A percentile compares a stretch with the other conserved stretches of the same genome.
These are phyloP conservation scores for Acacia concinna DNA, from an alignment of 331 rosid genomes.

Conservation along the genomic window DNA sequence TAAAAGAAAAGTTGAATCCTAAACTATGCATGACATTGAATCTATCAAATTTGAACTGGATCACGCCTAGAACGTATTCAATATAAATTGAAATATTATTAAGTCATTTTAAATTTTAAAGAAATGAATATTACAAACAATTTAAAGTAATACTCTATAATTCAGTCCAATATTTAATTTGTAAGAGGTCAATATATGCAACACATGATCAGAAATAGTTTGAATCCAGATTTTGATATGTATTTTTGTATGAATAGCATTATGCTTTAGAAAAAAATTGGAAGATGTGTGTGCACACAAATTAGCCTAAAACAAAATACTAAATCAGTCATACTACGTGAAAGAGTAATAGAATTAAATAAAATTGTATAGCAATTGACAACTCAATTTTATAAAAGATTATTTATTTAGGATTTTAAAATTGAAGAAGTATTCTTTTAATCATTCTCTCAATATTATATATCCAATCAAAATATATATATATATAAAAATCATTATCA, in stretches of 20 bases:
- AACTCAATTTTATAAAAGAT: too few species aligned
- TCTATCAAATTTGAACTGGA: not conserved
- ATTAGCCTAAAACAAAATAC: not conserved
- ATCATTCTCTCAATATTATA: too few species aligned
- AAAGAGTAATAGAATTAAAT: too few species aligned
- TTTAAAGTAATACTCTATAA: not conserved
- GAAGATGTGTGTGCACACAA: not conserved
- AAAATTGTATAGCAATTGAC: too few species aligned
- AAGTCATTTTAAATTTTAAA: not conserved
- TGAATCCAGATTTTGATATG: not conserved
- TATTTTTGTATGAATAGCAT: not conserved
- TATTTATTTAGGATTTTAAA: too few species aligned
- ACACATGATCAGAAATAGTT: not conserved
- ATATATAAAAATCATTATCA: too few species aligned
- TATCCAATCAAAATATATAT: not conserved
- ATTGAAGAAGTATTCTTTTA: too few species aligned
- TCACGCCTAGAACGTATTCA: not conserved
- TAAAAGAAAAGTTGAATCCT: too few species aligned
- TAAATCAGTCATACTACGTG: too few species aligned
- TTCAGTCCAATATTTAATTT: not conserved
- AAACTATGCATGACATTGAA: not conserved
- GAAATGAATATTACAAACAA: not conserved
- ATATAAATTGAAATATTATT: not conserved
- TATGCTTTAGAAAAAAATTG: not conserved
- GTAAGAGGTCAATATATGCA: too few species aligned